Percentiles rank a stretch among this genome's conserved stretches.
phyloP scores from a whole-genome alignment of 176 grass and related monocot genomes.

The Coix lacrymajobi region DNA sequence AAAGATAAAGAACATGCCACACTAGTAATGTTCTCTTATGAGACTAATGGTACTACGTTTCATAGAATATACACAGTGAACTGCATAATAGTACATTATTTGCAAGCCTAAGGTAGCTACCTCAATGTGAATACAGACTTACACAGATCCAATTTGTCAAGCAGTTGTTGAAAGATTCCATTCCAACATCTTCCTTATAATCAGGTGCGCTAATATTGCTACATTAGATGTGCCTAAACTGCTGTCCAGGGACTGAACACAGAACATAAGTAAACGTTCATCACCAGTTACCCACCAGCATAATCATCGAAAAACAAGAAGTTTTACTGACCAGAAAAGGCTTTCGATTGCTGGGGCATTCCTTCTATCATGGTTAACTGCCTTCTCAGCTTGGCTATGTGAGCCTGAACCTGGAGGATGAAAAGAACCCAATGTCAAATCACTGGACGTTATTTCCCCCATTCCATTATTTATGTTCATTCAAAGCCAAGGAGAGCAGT shows the following conservation, averaged over 20 bases:
- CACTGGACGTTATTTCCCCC: neutral
- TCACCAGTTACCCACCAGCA: neutral
- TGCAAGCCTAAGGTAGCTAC: neutral
- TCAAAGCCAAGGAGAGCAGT: neutral
- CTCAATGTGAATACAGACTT: slow-evolving; percentile 19
- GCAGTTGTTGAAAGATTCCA: slow-evolving; percentile 6
- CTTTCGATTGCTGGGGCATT: slow-evolving; percentile 64
- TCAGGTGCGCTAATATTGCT: neutral
- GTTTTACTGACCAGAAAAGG: slow-evolving; percentile 61
- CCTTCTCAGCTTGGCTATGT: slow-evolving; percentile 91
- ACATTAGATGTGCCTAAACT: slow-evolving; percentile 41
- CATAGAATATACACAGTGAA: slow-evolving; percentile 15
- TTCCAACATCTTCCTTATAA: slow-evolving; percentile 28
- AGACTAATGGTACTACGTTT: neutral
- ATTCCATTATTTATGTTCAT: neutral
- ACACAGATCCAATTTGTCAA: slow-evolving; percentile 2
- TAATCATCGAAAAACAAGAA: neutral
- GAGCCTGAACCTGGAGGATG: slow-evolving; percentile 67
- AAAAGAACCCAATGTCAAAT: slow-evolving; percentile 8
- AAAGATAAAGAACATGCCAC: neutral
- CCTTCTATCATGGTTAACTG: slow-evolving; percentile 89
- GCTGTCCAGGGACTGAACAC: slow-evolving; percentile 40
- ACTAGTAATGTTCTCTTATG: neutral
- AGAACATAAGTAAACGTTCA: neutral
- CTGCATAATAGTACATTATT: neutral